Percentiles rank a stretch among this genome's conserved stretches.
phyloP scores from a whole-genome alignment of 805 yeast species.

The Hermanozyma aechmeae region DNA sequence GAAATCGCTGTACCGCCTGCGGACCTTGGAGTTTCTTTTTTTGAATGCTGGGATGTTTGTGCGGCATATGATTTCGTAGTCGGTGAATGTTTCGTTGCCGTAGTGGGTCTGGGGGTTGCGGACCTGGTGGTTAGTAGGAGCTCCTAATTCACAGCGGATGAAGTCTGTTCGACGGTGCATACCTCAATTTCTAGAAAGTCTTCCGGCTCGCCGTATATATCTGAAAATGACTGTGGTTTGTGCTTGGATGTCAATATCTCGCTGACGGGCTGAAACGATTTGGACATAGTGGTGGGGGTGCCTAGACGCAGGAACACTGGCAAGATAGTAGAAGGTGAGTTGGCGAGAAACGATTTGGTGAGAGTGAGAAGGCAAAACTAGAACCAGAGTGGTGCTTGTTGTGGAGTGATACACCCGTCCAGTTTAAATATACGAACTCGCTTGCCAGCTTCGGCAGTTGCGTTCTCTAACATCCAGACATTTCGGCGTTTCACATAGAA shows the following conservation, averaged over 20 bases:
- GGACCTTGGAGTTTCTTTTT: constrained; percentile 51
- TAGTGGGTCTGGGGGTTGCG: constrained; percentile 69
- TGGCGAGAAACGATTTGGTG: too few relatives aligned
- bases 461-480: too few relatives aligned
- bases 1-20: constrained; percentile 86
- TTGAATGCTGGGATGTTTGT: constrained; percentile 88
- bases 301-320: too few relatives aligned
- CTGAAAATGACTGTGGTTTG: constrained; percentile 57
- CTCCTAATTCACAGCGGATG: too few relatives aligned
- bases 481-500: too few relatives aligned
- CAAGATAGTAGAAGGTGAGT: too few relatives aligned
- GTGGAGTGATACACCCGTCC: too few relatives aligned
- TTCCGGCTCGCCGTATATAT: constrained; percentile 90
- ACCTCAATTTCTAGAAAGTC: constrained; percentile 90
- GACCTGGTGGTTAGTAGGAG: constrained; percentile 28
- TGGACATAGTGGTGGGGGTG: constrained; percentile 21
- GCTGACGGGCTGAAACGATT: constrained; percentile 35
- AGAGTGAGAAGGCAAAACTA: too few relatives aligned
- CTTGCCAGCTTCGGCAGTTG: too few relatives aligned
- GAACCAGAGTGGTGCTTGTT: too few relatives aligned
- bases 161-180: constrained; percentile 4
- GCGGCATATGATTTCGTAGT: constrained; percentile 81
- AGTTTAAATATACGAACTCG: too few relatives aligned
- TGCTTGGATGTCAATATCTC: constrained; percentile 32
- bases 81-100: constrained; percentile 70